Conservation (phyloP, 2,329 filamentous ascomycete genomes). For the Monosporascus ibericus region DNA sequence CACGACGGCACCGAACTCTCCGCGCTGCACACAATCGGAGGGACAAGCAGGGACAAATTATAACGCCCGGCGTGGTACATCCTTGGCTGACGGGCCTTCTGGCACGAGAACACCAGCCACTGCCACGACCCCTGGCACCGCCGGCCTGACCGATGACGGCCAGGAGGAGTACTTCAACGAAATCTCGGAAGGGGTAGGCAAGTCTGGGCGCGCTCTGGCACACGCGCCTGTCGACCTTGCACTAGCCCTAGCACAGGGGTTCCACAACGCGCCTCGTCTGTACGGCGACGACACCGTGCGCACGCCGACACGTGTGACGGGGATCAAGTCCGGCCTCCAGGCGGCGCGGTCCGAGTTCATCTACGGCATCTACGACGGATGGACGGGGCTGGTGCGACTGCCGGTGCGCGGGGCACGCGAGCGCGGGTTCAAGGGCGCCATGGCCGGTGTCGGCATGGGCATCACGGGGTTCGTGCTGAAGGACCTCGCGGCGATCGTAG, state of each 20-base stretch:
- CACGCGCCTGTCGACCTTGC: conserved; percentile 55
- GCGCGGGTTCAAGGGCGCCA: conserved; percentile 47
- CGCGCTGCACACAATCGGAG: neutral
- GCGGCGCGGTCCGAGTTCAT: conserved; percentile 57
- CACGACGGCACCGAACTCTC: conserved; percentile 1
- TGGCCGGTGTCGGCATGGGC: conserved; percentile 52
- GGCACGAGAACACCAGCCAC: conserved; percentile 2
- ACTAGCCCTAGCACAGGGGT: conserved; percentile 59
- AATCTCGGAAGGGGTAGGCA: conserved; percentile 44
- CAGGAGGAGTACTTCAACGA: conserved; percentile 41
- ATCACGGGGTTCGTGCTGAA: conserved; percentile 60
- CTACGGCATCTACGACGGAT: conserved; percentile 59
- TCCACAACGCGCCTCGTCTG: conserved; percentile 64
- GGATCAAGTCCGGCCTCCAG: conserved; percentile 55
- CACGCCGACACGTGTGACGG: conserved; percentile 56
- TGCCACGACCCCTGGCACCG: conserved; percentile 20
- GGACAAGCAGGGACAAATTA: neutral
- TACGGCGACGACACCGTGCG: conserved; percentile 67
- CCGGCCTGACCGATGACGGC: conserved; percentile 20
- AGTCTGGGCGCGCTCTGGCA: conserved; percentile 44
- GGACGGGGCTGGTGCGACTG: conserved; percentile 56
- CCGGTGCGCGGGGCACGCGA: conserved; percentile 52
- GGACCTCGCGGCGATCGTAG: conserved; percentile 54
- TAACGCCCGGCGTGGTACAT: too few species aligned
- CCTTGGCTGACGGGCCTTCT: neutral